phyloP scores from a whole-genome alignment of 768 basidiomycete species.

The Tricholoma sp. region DNA sequence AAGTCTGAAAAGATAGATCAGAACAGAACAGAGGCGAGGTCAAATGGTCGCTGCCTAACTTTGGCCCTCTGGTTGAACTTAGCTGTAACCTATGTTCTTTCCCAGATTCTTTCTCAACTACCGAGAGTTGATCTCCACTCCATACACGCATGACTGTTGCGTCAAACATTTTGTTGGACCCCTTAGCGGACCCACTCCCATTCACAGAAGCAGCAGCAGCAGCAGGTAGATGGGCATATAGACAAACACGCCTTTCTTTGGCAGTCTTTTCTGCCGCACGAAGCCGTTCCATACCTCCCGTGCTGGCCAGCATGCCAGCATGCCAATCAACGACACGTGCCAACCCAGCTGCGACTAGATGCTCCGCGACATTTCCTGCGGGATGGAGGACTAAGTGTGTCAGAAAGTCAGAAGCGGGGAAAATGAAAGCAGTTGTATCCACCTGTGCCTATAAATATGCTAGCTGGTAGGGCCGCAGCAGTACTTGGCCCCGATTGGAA shows the following conservation, averaged over 20 bases:
- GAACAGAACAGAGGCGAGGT: background rate
- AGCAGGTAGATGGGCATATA: constrained; percentile 58
- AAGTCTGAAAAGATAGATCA: constrained; percentile 38
- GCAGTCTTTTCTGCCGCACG: constrained; percentile 79
- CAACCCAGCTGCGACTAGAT: constrained; percentile 76
- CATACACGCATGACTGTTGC: constrained; percentile 82
- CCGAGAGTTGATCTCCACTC: constrained; percentile 88
- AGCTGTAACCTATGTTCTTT: constrained; percentile 84
- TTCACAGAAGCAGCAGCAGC: constrained; percentile 40
- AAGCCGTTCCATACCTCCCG: constrained; percentile 83
- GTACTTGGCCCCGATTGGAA: constrained; percentile 60
- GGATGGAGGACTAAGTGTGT: constrained; percentile 68
- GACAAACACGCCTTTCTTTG: constrained; percentile 64
- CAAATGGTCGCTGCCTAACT: constrained; percentile 35
- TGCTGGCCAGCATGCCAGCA: constrained; percentile 84
- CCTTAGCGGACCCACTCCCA: constrained; percentile 39
- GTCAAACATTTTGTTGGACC: constrained; percentile 57
- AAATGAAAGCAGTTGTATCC: constrained; percentile 16
- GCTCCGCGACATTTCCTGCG: constrained; percentile 90
- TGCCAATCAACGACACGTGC: constrained; percentile 97
- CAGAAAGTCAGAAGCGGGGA: background rate
- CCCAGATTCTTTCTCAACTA: constrained; percentile 62
- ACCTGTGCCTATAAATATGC: constrained; percentile 88
- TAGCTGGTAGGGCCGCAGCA: constrained; percentile 59
- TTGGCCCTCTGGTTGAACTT: constrained; percentile 83